phyloP scores from a whole-genome alignment of 2,329 filamentous ascomycete genomes.

The Aspergillus awamori region DNA sequence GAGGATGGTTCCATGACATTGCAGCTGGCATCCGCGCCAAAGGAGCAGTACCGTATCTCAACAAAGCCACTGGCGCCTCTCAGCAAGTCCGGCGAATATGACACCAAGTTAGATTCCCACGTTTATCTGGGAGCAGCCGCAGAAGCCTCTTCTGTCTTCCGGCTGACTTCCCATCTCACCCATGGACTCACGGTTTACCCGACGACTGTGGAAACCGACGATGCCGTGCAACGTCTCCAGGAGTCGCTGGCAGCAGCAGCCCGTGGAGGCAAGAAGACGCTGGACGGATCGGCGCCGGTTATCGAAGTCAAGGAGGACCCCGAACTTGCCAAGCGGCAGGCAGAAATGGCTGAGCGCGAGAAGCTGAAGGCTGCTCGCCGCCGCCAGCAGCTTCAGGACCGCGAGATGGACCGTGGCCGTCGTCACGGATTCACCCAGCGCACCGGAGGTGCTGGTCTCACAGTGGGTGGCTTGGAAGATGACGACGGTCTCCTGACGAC shows the following conservation, averaged over 20 bases:
- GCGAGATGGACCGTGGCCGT: conserved; percentile 59
- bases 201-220: conserved; percentile 59
- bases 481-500: conserved; percentile 54
- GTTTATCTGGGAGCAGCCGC: conserved; percentile 66
- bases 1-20: conserved; percentile 68
- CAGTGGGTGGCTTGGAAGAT: conserved; percentile 61
- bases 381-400: conserved; percentile 58
- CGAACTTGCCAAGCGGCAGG: conserved; percentile 61
- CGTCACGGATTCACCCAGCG: conserved; percentile 48
- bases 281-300: conserved; percentile 57
- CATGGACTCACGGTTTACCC: conserved; percentile 61
- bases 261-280: conserved; percentile 54
- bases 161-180: conserved; percentile 65
- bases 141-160: conserved; percentile 60
- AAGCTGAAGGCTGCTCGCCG: conserved; percentile 58
- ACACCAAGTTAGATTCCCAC: conserved; percentile 61
- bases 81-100: conserved; percentile 55
- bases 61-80: conserved; percentile 62
- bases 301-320: conserved; percentile 65
- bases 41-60: conserved; percentile 62
- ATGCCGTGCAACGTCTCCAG: conserved; percentile 64
- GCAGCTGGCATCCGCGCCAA: conserved; percentile 64
- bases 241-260: conserved; percentile 61
- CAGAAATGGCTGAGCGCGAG: conserved; percentile 63
- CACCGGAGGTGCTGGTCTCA: conserved; percentile 55